Base-by-base conservation (phyloP, 352 stramenopile genomes). In the Pythium phragmitis region DNA sequence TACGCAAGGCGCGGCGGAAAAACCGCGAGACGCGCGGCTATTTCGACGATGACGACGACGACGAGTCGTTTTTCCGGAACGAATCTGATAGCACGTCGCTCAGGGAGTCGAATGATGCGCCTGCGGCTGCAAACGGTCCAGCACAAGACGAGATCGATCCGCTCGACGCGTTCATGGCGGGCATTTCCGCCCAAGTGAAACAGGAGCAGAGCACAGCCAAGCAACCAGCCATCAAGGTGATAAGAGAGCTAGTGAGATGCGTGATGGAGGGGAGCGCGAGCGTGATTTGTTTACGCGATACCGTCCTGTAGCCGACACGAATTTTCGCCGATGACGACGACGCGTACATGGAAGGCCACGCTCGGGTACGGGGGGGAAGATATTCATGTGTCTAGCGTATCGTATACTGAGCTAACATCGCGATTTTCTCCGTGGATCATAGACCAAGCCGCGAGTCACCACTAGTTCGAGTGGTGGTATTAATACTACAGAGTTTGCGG, bases 101-200 rank as follows among this genome's bases (percentile, higher is more conserved):
- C 19, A 52, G 21, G 4, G 16, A 16, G 33, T 51, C 51, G 34
- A 70, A 70, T 13, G 49, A 11, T 26, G 48, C 3, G 41, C 41
- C 43, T 3, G 39, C 33, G 23, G 37, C 46, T 16, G 7, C 63
- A 4, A 52, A 47, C 30, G 42, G 50, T 41, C 26, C 55, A 7
- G 5, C 23, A n/a, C 26, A 67, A 49, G 51, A 39, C 53, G 85
- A 95, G 39, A 79, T 94, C 56, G 87, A 95, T 63, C 87, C 87
- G 28, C 67, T 95, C 41, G 87, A 95, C 57, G 87, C 87, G 4
- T 95, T 94, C 58, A 95, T 95, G 87, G 65, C 75, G 11, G 85
- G 75, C n/a, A 94, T 95, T 34, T 78, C 87, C 43, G 76, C 69
- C 42, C 82, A 95, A 68, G 87, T 94, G n/a, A 71, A 63, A 19